Base-by-base conservation (phyloP, 2,329 filamentous ascomycete genomes). In the Trichoderma brevicompactum region DNA sequence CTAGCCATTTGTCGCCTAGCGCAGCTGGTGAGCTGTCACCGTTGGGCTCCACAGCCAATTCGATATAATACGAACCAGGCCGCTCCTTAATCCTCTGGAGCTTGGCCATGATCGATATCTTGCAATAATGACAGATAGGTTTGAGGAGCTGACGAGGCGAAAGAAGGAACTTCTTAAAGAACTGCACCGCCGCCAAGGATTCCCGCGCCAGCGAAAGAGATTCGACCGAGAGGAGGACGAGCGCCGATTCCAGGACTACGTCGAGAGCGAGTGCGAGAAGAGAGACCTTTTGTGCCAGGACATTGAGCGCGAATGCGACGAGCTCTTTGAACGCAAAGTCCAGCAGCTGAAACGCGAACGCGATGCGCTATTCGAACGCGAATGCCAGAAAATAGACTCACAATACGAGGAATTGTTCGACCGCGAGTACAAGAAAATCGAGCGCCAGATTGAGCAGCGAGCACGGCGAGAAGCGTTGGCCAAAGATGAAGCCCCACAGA, bases 21-120 rank as follows among this genome's bases (percentile, higher is more conserved):
- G 48, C 49, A 60, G 50, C 40, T 60, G 28, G 56, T 49, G 44
- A 50, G 56, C 56, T 60, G 56, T 50, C 56, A 60, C 56, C 56
- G 56, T 17, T 49, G 13, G 9, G 56, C 34, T 44, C 56, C 56
- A 60, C 56, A 40, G 17, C 55, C 48, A 49, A 38, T 43, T 41
- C 48, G 15, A 38, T 60, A 60, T 60, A 60, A 60, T 40, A 60
- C 44, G 44, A n/a, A 48, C 23, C 15, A 19, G 7, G 4, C 13
- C 19, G 19, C 52, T 54, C 56, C 56, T 59, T 32, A 36, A 23
- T 28, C 23, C 10, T 7, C 13, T 28, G 9, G 9, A 5, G 10
- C 13, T 32, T 19, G 13, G 52, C 36, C 17, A 12, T 58, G 7
- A 4, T 34, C 10, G 13, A n/a, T 32, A 15, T 40, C 15, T 19